These are phyloP conservation scores for Malus sylvestris DNA, from an alignment of 306 rosid genomes.

Conservation along the genomic window DNA sequence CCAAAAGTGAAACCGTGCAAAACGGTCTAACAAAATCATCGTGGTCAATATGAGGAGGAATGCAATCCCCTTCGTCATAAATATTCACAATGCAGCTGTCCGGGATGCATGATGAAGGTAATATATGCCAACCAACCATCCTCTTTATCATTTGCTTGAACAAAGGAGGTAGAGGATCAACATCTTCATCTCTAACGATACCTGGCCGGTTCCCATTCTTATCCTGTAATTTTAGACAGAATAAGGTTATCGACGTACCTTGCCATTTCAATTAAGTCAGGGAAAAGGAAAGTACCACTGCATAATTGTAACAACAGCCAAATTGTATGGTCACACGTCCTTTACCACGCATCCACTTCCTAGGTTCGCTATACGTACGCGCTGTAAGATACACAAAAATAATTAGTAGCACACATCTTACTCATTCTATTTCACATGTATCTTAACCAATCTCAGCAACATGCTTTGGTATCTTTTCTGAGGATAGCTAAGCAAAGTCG, in stretches of 20 bases:
- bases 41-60: constrained; percentile 65
- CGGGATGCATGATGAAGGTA: constrained; percentile 43
- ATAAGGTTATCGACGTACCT: neutral
- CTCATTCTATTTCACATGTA: neutral
- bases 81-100: constrained; percentile 74
- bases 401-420: neutral
- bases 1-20: constrained; percentile 39
- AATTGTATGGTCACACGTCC: constrained; percentile 59
- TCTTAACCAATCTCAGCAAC: neutral
- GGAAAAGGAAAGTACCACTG: constrained; percentile 24
- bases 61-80: constrained; percentile 60
- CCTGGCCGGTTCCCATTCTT: constrained; percentile 53
- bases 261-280: neutral
- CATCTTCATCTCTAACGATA: constrained; percentile 43
- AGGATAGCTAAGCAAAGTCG: neutral
- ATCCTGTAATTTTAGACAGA: constrained; percentile 32
- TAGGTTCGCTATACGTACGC: constrained; percentile 51
- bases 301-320: constrained; percentile 70
- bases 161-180: constrained; percentile 47
- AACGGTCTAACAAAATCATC: constrained; percentile 54
- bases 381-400: constrained; percentile 9
- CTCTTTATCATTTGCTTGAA: constrained; percentile 59
- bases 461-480: neutral
- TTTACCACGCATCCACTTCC: constrained; percentile 68
- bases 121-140: constrained; percentile 38